Evolutionary conservation across 1,284 basidiomycete genomes (phyloP), one percentile per base, ranked within the genome.

Genomic region (Mixia osmundae): DNA sequence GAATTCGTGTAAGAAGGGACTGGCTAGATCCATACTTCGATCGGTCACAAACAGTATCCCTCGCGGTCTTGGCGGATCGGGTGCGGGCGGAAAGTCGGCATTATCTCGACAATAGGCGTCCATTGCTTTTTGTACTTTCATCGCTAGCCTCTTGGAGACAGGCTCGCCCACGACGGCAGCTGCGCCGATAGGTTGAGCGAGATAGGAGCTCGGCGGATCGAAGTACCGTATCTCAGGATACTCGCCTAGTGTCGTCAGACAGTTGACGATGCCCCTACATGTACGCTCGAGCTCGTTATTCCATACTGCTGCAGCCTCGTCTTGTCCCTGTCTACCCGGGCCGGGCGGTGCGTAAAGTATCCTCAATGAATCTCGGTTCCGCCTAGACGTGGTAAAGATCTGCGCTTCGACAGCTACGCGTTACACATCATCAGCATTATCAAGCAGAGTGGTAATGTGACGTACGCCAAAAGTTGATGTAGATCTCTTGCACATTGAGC

Each of bases 191-290:
- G 66, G 63, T 51, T 91, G 80, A 48, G 78, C n/a, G n/a, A n/a
- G n/a, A n/a, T n/a, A 69, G 8, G 68, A 59, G 3, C 38, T 41
- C 0, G 49, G 52, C 1, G 89, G 83, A 37, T 77, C 61, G 56
- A 94, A 94, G 59, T 94, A 97, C 18, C 91, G 76, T 47, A 97
- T 78, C 53, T 72, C 75, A 0, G 91, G 91, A 50, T 76, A 83
- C 55, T 99, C 91, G 53, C 85, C 78, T 34, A 97, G 60, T 0
- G 80, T 72, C 18, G 94, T 75, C 55, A 89, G 83, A 10, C 87
- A 60, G 52, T 94, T 94, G 54, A 24, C 22, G 30, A 4, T n/a
- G 3, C 20, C 25, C 4, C 6, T 18, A 24, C 8, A 11, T 25
- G n/a, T n/a, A n/a, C n/a, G n/a, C n/a, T 65, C 62, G 15, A 94